Percentiles rank a stretch among this genome's conserved stretches.
Evolutionary conservation across 2,329 filamentous ascomycete genomes (phyloP).

Genomic region (Cercospora sojina): DNA sequence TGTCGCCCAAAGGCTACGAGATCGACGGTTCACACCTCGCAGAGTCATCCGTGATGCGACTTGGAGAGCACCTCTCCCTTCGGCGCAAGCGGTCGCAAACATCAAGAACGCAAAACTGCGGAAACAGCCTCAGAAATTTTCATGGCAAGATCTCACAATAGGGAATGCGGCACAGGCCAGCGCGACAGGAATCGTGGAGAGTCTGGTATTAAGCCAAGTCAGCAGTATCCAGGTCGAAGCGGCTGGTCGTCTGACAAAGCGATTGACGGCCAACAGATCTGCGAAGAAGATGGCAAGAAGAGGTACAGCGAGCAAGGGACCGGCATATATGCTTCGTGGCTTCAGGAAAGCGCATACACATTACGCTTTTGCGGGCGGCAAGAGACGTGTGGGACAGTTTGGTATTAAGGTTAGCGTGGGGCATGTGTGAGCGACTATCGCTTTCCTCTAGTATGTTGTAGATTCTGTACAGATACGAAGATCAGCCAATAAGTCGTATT

Average conservation of each 20-base stretch:
- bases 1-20: conserved; percentile 32
- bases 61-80: conserved; percentile 35
- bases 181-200: conserved; percentile 28
- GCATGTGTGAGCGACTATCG: conserved; percentile 22
- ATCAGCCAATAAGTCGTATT: neutral
- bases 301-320: conserved; percentile 33
- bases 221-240: conserved; percentile 33
- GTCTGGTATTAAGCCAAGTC: conserved; percentile 33
- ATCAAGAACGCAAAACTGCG: conserved; percentile 30
- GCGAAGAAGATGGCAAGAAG: conserved; percentile 34
- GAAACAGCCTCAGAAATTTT: conserved; percentile 23
- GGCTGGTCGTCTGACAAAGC: conserved; percentile 38
- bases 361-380: conserved; percentile 29
- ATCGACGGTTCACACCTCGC: conserved; percentile 33
- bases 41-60: conserved; percentile 37
- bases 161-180: conserved; percentile 21
- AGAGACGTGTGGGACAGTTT: conserved; percentile 37
- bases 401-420: conserved; percentile 35
- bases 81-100: conserved; percentile 26
- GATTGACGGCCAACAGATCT: conserved; percentile 37
- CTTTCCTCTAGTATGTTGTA: neutral
- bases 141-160: conserved; percentile 27
- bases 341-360: conserved; percentile 33
- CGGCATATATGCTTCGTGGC: conserved; percentile 32
- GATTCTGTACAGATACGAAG: neutral